A percentile compares a stretch with the other conserved stretches of the same genome.
Evolutionary conservation across 768 basidiomycete species (phyloP).

Genomic region (Collybia mongolica): DNA sequence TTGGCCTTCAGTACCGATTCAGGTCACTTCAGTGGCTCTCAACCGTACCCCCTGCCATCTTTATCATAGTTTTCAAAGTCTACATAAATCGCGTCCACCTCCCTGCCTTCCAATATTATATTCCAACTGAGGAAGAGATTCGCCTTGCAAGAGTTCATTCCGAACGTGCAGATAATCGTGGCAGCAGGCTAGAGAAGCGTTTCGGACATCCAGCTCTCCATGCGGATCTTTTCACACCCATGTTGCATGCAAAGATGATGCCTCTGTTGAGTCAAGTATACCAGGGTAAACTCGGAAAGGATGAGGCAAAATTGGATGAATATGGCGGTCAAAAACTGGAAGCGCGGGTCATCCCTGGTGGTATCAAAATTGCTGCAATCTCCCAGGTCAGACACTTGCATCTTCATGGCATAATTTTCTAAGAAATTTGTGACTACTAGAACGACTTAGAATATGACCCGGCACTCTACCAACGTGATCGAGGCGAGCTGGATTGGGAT

Average conservation of each 20-base stretch:
- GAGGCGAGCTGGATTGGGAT: slow-evolving; percentile 90
- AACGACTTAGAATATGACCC: slow-evolving; percentile 82
- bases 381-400: slow-evolving; percentile 50
- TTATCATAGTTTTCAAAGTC: slow-evolving; percentile 80
- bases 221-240: slow-evolving; percentile 82
- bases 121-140: slow-evolving; percentile 80
- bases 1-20: slow-evolving; percentile 79
- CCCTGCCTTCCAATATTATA: slow-evolving; percentile 74
- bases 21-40: slow-evolving; percentile 77
- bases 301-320: slow-evolving; percentile 68
- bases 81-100: slow-evolving; percentile 73
- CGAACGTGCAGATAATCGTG: slow-evolving; percentile 67
- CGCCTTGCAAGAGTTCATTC: slow-evolving; percentile 74
- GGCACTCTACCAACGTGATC: slow-evolving; percentile 71
- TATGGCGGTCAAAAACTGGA: slow-evolving; percentile 79
- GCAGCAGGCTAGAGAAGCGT: slow-evolving; percentile 80
- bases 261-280: slow-evolving; percentile 75
- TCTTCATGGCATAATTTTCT: background rate
- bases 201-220: slow-evolving; percentile 95
- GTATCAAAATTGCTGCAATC: slow-evolving; percentile 81
- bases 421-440: slow-evolving; percentile 22
- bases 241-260: slow-evolving; percentile 87
- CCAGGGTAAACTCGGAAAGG: slow-evolving; percentile 62
- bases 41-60: slow-evolving; percentile 82
- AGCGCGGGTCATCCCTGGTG: slow-evolving; percentile 71